Evolutionary conservation across 2,329 filamentous ascomycete species (phyloP).

Genomic region (Calonectria hawksworthii): DNA sequence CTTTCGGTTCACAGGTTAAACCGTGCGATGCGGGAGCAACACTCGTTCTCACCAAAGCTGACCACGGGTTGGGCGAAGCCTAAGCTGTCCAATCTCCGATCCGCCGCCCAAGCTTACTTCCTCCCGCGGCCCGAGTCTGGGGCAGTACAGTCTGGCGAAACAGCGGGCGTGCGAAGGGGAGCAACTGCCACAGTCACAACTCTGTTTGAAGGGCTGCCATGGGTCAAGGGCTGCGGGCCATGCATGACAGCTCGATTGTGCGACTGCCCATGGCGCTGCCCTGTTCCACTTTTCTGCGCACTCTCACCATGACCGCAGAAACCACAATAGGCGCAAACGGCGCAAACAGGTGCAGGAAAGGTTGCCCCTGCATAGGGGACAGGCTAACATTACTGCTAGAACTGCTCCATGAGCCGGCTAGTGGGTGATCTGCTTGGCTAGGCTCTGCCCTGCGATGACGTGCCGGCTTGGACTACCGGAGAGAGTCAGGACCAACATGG

Average conservation of each 20-base stretch:
- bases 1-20: slow-evolving; percentile 7
- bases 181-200: slow-evolving; percentile 9
- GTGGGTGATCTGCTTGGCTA: slow-evolving; percentile 8
- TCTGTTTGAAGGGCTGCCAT: slow-evolving; percentile 17
- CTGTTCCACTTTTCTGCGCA: slow-evolving; percentile 21
- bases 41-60: not conserved
- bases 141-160: slow-evolving; percentile 18
- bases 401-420: slow-evolving; percentile 6
- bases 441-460: slow-evolving; percentile 21
- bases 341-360: slow-evolving; percentile 23
- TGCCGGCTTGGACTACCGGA: slow-evolving; percentile 16
- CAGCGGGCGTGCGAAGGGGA: slow-evolving; percentile 18
- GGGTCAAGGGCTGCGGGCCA: slow-evolving; percentile 25
- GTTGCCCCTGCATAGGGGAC: slow-evolving; percentile 25
- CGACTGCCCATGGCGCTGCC: slow-evolving; percentile 29
- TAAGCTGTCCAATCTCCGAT: slow-evolving; percentile 17
- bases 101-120: slow-evolving; percentile 15
- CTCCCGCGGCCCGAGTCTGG: slow-evolving; percentile 21
- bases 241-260: slow-evolving; percentile 47
- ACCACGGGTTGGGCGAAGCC: slow-evolving; percentile 18
- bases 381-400: not conserved
- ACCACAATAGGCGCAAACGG: slow-evolving; percentile 13
- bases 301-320: slow-evolving; percentile 15
- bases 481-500: slow-evolving; percentile 19
- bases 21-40: not conserved